Base-by-base conservation (phyloP, 768 basidiomycete species). In the Lactifluus volemus region DNA sequence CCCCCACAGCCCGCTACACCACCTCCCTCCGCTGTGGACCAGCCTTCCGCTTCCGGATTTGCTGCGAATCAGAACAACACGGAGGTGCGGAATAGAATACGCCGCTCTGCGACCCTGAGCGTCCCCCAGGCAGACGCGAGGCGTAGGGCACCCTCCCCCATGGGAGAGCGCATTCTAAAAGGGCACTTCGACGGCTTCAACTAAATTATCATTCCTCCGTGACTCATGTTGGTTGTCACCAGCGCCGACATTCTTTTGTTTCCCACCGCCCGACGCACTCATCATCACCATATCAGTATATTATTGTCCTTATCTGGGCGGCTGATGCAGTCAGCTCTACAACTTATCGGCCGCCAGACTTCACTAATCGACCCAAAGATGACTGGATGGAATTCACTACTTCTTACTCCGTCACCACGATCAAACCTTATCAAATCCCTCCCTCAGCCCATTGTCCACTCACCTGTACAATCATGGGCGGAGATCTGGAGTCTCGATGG, bases 181-280 rank as follows among this genome's bases (percentile, higher is more conserved):
- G 91, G 91, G 9, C 91, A 93, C 68, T 93, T 92, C 67, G 91
- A 93, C 69, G 86, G 91, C 52, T 93, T 93, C 78, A 88, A 89
- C 69, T 91, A 59, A 58, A 10, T 52, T 53, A 48, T 48, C 41
- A 42, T 48, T 15, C 25, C 2, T 11, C n/a, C 53, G 17, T 14
- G 32, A 21, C 36, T 25, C 29, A 32, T 36, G 0, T 34, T 10
- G 17, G 3, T 39, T 38, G 14, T 32, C 21, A 25, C 50, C 30
- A 41, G 7, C 34, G 38, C 30, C 42, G n/a, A 25, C 47, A 49
- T 25, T 60, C 42, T 10, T 56, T 63, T 49, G 6, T 38, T 36
- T 30, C 4, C 29, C 53, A 30, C 29, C 9, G 15, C 42, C 47
- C 51, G 15, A 47, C 19, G 25, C 60, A 42, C 11, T 47, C 8